Percentiles rank a stretch among this genome's conserved stretches.
Conservation (phyloP, 345 rosid genomes). For the Arabidopsis arenosa region DNA sequence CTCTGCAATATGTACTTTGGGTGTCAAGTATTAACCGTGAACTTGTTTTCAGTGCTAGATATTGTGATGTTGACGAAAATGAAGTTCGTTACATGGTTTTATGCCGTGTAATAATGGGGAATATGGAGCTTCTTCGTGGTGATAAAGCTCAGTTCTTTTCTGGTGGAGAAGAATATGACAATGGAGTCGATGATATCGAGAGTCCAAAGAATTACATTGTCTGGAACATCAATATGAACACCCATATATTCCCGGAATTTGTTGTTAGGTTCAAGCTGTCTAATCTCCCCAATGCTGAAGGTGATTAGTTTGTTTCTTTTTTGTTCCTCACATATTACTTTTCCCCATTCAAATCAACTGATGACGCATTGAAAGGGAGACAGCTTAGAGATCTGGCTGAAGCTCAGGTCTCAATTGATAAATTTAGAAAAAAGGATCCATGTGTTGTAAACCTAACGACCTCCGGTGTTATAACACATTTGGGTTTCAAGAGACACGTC, state of each 20-base stretch:
- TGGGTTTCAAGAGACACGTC: conserved; percentile 52
- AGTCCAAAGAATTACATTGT: conserved; percentile 65
- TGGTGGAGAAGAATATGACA: conserved; percentile 71
- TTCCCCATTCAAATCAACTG: conserved; percentile 40
- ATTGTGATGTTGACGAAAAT: conserved; percentile 89
- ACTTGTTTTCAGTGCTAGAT: conserved; percentile 67
- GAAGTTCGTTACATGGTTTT: conserved; percentile 68
- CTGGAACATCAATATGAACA: conserved; percentile 87
- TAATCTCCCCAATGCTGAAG: conserved; percentile 55
- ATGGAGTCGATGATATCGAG: conserved; percentile 78
- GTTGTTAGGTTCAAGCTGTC: conserved; percentile 88
- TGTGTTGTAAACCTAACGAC: conserved; percentile 49
- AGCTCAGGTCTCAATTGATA: conserved; percentile 47
- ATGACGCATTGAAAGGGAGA: conserved; percentile 48
- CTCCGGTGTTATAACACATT: conserved; percentile 47
- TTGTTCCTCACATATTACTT: background rate
- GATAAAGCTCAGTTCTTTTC: conserved; percentile 67
- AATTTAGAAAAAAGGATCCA: conserved; percentile 33
- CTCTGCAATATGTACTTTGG: background rate
- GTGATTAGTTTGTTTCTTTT: conserved; percentile 55
- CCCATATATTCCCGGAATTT: conserved; percentile 87
- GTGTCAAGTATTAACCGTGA: conserved; percentile 26
- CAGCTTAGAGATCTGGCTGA: conserved; percentile 49
- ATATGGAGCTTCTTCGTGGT: conserved; percentile 68
- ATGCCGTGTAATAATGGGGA: conserved; percentile 92